phyloP scores from a whole-genome alignment of 768 basidiomycete species.

The Agaricus bisporus region DNA sequence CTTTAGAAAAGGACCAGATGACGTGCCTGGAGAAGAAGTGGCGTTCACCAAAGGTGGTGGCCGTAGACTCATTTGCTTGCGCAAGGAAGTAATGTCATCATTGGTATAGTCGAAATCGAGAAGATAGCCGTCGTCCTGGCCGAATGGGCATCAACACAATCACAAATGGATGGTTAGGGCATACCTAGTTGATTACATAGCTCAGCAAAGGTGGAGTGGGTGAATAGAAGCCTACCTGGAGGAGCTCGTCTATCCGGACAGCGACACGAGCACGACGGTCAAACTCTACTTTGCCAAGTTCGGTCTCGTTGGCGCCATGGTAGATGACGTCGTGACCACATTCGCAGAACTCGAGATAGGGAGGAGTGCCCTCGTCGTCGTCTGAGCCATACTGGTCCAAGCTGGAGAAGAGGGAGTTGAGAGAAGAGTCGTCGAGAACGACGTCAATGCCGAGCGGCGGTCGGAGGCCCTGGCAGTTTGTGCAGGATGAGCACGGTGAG shows the following conservation, averaged over 20 bases:
- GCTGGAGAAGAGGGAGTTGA: conserved; percentile 45
- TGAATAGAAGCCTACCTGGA: conserved; percentile 47
- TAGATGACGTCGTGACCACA: conserved; percentile 63
- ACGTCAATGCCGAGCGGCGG: conserved; percentile 56
- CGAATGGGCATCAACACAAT: background rate
- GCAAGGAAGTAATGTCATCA: conserved; percentile 60
- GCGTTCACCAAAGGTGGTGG: conserved; percentile 40
- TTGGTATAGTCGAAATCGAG: conserved; percentile 78
- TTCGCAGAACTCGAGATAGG: conserved; percentile 55
- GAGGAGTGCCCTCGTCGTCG: conserved; percentile 54
- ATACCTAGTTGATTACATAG: conserved; percentile 10
- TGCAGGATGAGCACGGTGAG: conserved; percentile 62
- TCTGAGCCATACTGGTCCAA: conserved; percentile 67
- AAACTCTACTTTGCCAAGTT: conserved; percentile 58
- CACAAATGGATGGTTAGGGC: background rate
- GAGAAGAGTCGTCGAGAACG: conserved; percentile 45
- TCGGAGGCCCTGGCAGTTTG: conserved; percentile 61
- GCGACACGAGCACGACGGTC: conserved; percentile 69
- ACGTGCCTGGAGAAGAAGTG: conserved; percentile 48
- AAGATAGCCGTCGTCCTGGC: conserved; percentile 67
- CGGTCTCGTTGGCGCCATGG: conserved; percentile 60
- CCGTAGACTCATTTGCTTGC: conserved; percentile 60
- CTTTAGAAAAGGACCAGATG: conserved; percentile 1
- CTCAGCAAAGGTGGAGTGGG: conserved; percentile 10
- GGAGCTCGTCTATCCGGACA: conserved; percentile 71